Percentiles rank a stretch among this genome's conserved stretches.
Evolutionary conservation across 2,329 filamentous ascomycete species (phyloP).

Genomic region (Aureobasidium mangrovei): DNA sequence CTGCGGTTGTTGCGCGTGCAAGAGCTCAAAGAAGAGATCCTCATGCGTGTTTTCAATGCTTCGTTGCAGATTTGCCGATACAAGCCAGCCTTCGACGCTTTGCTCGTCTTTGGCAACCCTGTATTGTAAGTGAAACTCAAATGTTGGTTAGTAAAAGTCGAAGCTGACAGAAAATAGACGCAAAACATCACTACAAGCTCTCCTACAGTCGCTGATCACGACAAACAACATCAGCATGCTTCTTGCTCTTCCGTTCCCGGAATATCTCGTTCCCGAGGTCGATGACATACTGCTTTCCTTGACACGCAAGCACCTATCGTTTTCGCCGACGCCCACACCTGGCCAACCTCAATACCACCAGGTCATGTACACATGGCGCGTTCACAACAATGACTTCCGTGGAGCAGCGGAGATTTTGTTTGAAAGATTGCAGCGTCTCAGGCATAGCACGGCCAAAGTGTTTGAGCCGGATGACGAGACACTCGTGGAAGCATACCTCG

Average conservation of each 20-base stretch:
- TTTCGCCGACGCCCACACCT: slow-evolving; percentile 35
- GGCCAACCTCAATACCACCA: slow-evolving; percentile 64
- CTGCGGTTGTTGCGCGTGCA: slow-evolving; percentile 24
- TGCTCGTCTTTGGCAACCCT: slow-evolving; percentile 62
- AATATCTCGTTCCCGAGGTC: slow-evolving; percentile 61
- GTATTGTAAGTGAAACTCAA: slow-evolving; percentile 43
- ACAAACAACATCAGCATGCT: slow-evolving; percentile 34
- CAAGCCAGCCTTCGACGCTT: slow-evolving; percentile 69
- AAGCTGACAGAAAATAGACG: slow-evolving; percentile 34
- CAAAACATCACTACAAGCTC: slow-evolving; percentile 58
- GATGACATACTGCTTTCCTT: slow-evolving; percentile 68
- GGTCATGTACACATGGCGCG: slow-evolving; percentile 84
- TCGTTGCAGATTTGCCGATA: slow-evolving; percentile 72
- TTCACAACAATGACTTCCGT: slow-evolving; percentile 76
- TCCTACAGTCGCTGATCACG: slow-evolving; percentile 42
- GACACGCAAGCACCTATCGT: slow-evolving; percentile 59
- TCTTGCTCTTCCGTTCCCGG: slow-evolving; percentile 68
- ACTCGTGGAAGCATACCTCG: slow-evolving; percentile 67
- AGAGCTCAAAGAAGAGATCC: slow-evolving; percentile 56
- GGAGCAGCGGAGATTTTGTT: slow-evolving; percentile 56
- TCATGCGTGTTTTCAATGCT: slow-evolving; percentile 75
- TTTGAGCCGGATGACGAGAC: slow-evolving; percentile 30
- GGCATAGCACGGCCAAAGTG: slow-evolving; percentile 10
- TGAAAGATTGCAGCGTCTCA: slow-evolving; percentile 45
- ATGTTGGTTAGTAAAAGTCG: neutral